Base-by-base conservation (phyloP, 2,329 filamentous ascomycete genomes). In the Paracorniculantispora psalliotae region DNA sequence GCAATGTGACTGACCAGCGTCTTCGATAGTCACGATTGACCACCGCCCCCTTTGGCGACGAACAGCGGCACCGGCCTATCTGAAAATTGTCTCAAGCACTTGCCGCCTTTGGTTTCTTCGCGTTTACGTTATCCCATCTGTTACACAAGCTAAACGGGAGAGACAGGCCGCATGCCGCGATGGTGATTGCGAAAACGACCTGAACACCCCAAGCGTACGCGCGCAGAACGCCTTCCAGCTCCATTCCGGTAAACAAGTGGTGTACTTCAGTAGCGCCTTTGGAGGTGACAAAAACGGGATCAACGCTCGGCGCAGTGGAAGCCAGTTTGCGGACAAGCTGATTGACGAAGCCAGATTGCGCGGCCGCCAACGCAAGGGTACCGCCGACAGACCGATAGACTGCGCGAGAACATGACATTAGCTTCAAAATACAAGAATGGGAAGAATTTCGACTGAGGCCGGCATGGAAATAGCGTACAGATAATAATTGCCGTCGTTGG, bases 181-280 rank as follows among this genome's bases (percentile, higher is more conserved):
- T 72, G 3, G 77, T 75, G 61, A 84, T 72, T 0, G 82, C 85
- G 26, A 83, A 79, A 8, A 77, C 75, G 6, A 86, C 82, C 64
- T 84, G 83, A 62, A 85, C 82, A 0, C 80, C 80, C 59, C 79
- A 70, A 52, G 79, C 86, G 71, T 88, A 88, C 0, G 81, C 82
- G 0, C 65, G 55, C 8, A 86, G 71, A 39, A 88, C 82, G 0
- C 74, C 75, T 0, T 68, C 62, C 0, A 86, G 69, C 54, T 72
- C 75, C 25, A 79, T 65, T 0, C 68, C 60, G 0, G 74, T 66
- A 58, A 88, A 80, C 8, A 72, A 71, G 4, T 49, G 37, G 62
- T 80, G 77, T 21, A 89, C 70, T 59, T 81, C 76, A 0, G 83
- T 84, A 12, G 75, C 74, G 12, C 75, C 76, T 0, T 69, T 69